Base-by-base conservation (phyloP, 345 rosid species). In the Linum tenue region DNA sequence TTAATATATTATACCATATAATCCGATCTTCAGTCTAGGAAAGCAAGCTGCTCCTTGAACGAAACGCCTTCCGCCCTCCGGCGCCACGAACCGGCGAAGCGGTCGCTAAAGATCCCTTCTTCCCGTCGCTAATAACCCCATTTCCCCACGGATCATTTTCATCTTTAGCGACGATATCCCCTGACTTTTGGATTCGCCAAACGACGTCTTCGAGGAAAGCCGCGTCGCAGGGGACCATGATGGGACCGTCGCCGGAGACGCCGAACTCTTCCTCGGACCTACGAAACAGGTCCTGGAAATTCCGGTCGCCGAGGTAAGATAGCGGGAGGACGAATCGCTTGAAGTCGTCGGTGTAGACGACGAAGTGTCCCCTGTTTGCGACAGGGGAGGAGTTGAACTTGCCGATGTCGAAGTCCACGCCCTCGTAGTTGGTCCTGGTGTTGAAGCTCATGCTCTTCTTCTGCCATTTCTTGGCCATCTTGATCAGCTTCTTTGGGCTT, bases 401-500 rank as follows among this genome's bases (percentile, higher is more conserved):
- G 38, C 31, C 5, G 60, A 31, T 57, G 60, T 16, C 38, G 38
- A 37, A 14, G 6, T 15, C 44, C 7, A n/a, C 16, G n/a, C 5
- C 1, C 7, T 10, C 3, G 38, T 35, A 59, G 15, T 35, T 22
- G 62, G 14, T 59, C 14, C 15, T 11, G 62, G 39, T 8, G 39
- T 22, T 17, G 62, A 35, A 36, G 39, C 39, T 37, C 40, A 22
- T 59, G 37, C 39, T 35, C 62, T 59, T 36, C 62, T 35, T 59
- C 62, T 17, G 37, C 62, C 62, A 59, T 14, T 59, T 59, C 39
- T 37, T 59, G 15, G 62, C 38, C 62, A 59, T 38, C 40, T 39
- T 62, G 64, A 62, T 41, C 7, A 62, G 50, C 31, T 62, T 62
- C 64, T 62, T 59, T 7, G 62, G 39, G 39, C 37, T 59, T 12